A percentile compares a stretch with the other conserved stretches of the same genome.
Conservation (phyloP, 2,329 filamentous ascomycete species). For the Endothia cerciana region DNA sequence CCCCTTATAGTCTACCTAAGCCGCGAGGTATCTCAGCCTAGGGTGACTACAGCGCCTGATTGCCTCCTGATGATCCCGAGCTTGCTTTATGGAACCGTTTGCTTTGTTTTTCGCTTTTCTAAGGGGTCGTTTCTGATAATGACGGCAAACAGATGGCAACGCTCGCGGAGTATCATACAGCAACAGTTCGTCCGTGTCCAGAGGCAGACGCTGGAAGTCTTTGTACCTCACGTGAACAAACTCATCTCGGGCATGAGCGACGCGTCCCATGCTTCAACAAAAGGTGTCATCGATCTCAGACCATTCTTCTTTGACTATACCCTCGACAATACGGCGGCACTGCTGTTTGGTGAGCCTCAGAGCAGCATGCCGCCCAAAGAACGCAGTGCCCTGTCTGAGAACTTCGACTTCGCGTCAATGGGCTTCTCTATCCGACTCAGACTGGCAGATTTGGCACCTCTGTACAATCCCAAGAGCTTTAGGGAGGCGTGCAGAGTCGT, state of each 20-base stretch:
- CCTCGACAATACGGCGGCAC: slow-evolving; percentile 31
- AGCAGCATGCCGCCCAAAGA: slow-evolving; percentile 29
- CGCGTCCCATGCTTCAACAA: not conserved
- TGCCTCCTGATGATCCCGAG: no score
- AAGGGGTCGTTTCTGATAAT: not conserved
- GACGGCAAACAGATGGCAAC: slow-evolving; percentile 34
- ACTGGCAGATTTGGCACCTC: slow-evolving; percentile 28
- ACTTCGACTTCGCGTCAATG: slow-evolving; percentile 32
- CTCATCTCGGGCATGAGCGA: slow-evolving; percentile 9
- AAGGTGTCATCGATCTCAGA: slow-evolving; percentile 32
- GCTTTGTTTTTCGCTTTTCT: not conserved
- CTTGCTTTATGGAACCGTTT: no score
- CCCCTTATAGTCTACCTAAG: not conserved
- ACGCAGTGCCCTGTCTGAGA: slow-evolving; percentile 30
- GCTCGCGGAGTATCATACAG: slow-evolving; percentile 36
- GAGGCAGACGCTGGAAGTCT: slow-evolving; percentile 12
- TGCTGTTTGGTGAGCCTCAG: slow-evolving; percentile 34
- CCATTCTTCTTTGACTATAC: slow-evolving; percentile 34
- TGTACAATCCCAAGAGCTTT: slow-evolving; percentile 30
- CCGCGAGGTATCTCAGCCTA: not conserved
- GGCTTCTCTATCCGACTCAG: slow-evolving; percentile 28
- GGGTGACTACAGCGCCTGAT: no score
- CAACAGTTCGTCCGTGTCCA: slow-evolving; percentile 35
- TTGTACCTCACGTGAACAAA: slow-evolving; percentile 16
- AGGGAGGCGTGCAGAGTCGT: slow-evolving; percentile 25